Percentiles rank a stretch among this genome's conserved stretches.
Evolutionary conservation across 2,329 filamentous ascomycete species (phyloP).

Genomic region (Stenocarpella maydis): DNA sequence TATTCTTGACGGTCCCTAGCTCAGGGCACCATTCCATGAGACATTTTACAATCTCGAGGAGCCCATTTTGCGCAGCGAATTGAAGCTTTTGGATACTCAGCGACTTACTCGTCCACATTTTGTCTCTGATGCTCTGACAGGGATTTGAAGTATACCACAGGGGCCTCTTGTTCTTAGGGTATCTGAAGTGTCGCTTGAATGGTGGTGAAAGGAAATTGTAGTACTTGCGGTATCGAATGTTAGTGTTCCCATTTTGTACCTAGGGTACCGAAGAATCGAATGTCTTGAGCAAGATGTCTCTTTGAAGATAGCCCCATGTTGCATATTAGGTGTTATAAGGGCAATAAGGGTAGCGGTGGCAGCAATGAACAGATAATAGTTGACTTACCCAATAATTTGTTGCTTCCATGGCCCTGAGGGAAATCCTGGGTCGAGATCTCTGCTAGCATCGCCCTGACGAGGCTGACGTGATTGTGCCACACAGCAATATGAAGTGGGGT

Average conservation of each 20-base stretch:
- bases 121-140: neutral
- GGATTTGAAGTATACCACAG: neutral
- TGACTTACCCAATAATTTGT: too few relatives aligned
- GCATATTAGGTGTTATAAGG: too few relatives aligned
- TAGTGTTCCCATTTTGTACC: neutral
- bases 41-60: neutral
- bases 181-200: neutral
- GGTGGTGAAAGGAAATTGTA: neutral
- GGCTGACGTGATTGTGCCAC: too few relatives aligned
- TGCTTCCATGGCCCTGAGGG: too few relatives aligned
- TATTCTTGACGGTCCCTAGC: neutral
- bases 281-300: too few relatives aligned
- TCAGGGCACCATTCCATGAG: neutral
- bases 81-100: neutral
- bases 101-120: neutral
- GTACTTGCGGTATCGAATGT: neutral
- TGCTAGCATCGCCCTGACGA: too few relatives aligned
- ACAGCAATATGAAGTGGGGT: too few relatives aligned
- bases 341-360: too few relatives aligned
- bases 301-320: too few relatives aligned
- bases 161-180: neutral
- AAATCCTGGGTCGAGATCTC: too few relatives aligned
- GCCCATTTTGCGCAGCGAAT: neutral
- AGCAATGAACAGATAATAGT: too few relatives aligned
- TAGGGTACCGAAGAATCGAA: too few relatives aligned